Percentiles rank a stretch among this genome's conserved stretches.
These are phyloP conservation scores for Actinidia chinensis DNA, from an alignment of 179 eudicot species.

Conservation along the genomic window DNA sequence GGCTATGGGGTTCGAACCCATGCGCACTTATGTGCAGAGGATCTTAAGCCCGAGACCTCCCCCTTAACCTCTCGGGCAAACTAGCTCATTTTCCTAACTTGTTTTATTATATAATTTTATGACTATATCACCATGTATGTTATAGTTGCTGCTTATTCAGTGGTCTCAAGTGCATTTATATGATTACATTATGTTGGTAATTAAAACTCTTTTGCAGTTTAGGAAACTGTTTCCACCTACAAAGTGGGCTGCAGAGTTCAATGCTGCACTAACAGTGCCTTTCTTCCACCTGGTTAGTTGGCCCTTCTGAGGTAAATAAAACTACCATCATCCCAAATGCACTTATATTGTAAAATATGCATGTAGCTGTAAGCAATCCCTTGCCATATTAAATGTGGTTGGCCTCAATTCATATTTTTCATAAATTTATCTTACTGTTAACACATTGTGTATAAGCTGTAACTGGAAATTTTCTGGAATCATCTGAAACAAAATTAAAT, in stretches of 20 bases:
- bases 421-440: background rate
- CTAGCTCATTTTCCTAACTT: slow-evolving; percentile 33
- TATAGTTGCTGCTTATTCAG: background rate
- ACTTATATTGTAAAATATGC: background rate
- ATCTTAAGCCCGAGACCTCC: slow-evolving; percentile 99
- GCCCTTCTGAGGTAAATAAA: slow-evolving; percentile 78
- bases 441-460: background rate
- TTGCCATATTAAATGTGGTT: background rate
- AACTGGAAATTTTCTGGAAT: background rate
- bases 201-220: slow-evolving; percentile 46
- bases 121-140: too few relatives aligned
- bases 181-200: background rate
- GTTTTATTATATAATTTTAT: background rate
- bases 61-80: slow-evolving; percentile 99
- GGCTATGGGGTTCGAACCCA: slow-evolving; percentile 99
- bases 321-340: background rate
- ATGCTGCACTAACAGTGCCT: slow-evolving; percentile 86
- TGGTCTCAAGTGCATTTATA: background rate
- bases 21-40: slow-evolving; percentile 97
- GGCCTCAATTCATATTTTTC: background rate
- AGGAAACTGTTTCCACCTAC: slow-evolving; percentile 93
- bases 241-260: slow-evolving; percentile 92
- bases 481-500: background rate
- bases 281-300: slow-evolving; percentile 97
- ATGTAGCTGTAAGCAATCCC: background rate